Conservation (phyloP, 1,139 yeast genomes). For the Pichia norvegensis region DNA sequence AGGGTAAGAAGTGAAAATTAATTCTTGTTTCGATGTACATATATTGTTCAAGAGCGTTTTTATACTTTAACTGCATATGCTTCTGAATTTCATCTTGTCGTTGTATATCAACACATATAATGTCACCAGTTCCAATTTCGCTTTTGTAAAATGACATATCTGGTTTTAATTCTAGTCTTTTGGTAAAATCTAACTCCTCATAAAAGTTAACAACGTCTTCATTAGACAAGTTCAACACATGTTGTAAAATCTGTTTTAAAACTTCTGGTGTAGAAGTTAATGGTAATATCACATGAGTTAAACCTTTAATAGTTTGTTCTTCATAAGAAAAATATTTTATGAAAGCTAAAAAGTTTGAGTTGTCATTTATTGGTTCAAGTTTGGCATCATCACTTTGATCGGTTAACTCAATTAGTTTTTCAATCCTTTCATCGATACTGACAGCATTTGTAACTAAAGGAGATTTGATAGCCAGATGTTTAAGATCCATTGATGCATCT, state of each 20-base stretch:
- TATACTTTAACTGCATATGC: slow-evolving; percentile 8
- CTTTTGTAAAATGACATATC: slow-evolving; percentile 47
- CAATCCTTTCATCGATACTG: slow-evolving; percentile 2
- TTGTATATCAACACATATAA: slow-evolving; percentile 48
- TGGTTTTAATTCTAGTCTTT: slow-evolving; percentile 44
- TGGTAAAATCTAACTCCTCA: slow-evolving; percentile 67
- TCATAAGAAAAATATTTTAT: slow-evolving; percentile 62
- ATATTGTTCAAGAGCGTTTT: slow-evolving; percentile 45
- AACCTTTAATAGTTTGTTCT: slow-evolving; percentile 49
- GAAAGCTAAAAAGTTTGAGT: slow-evolving; percentile 45
- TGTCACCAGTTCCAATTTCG: slow-evolving; percentile 76
- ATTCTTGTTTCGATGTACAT: slow-evolving; percentile 60
- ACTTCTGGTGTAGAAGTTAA: slow-evolving; percentile 40
- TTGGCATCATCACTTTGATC: slow-evolving; percentile 12
- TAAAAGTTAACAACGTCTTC: slow-evolving; percentile 38
- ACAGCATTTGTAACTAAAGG: neutral
- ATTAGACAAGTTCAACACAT: slow-evolving; percentile 39
- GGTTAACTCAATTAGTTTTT: slow-evolving; percentile 10
- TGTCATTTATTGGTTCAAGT: slow-evolving; percentile 18
- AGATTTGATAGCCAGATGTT: slow-evolving; percentile 8
- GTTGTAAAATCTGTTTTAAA: slow-evolving; percentile 37
- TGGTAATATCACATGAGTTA: slow-evolving; percentile 55
- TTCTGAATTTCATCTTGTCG: slow-evolving; percentile 17
- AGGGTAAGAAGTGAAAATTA: slow-evolving; percentile 45
- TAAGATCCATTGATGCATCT: slow-evolving; percentile 19